Conservation (phyloP, 2,329 filamentous ascomycete genomes). For the Cytospora paraplurivora region DNA sequence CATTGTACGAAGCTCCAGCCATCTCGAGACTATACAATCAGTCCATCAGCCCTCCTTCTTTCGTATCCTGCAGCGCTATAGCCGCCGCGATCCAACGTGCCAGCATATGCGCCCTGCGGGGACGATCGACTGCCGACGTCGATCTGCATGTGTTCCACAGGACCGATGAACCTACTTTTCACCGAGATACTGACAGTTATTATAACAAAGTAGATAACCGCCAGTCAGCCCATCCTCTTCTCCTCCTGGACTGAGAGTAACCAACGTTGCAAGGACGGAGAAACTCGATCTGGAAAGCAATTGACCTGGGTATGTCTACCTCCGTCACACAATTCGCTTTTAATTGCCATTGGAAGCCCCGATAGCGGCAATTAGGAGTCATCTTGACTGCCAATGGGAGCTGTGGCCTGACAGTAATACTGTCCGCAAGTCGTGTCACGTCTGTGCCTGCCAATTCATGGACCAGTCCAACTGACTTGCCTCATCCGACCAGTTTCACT, state of each 20-base stretch:
- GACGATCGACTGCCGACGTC: slow-evolving; percentile 20
- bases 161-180: neutral
- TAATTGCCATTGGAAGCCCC: neutral
- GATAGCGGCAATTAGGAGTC: neutral
- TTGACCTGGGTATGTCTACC: slow-evolving; percentile 6
- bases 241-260: slow-evolving; percentile 13
- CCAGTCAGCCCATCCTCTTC: slow-evolving; percentile 14
- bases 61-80: slow-evolving; percentile 16
- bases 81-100: slow-evolving; percentile 3
- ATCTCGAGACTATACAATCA: neutral
- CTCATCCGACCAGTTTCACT: slow-evolving; percentile 7
- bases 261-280: neutral
- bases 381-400: neutral
- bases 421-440: slow-evolving; percentile 3
- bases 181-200: slow-evolving; percentile 20
- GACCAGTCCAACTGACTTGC: slow-evolving; percentile 11
- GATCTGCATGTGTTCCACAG: slow-evolving; percentile 18
- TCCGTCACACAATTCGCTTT: neutral
- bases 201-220: slow-evolving; percentile 13
- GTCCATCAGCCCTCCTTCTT: neutral
- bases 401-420: neutral
- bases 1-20: neutral
- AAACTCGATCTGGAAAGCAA: slow-evolving; percentile 3
- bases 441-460: slow-evolving; percentile 6
- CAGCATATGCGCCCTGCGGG: slow-evolving; percentile 20